phyloP scores from a whole-genome alignment of 208 protist genomes.

The Acanthamoeba culbertsoni region DNA sequence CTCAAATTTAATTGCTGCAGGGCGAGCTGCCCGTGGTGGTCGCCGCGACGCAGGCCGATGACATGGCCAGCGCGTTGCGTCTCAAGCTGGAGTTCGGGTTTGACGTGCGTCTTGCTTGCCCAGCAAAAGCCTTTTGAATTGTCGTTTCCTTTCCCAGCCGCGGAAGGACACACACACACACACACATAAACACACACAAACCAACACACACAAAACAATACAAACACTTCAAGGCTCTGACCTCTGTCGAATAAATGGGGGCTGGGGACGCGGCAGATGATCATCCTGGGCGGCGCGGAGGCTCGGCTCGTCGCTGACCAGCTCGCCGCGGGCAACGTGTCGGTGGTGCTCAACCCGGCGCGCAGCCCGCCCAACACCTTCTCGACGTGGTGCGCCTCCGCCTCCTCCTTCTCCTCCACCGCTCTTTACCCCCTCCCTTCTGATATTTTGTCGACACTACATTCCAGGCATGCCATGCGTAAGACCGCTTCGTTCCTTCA shows the following conservation, averaged over 20 bases:
- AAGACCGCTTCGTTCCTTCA: neutral
- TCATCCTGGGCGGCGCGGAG: neutral
- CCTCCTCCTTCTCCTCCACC: neutral
- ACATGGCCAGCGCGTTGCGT: neutral
- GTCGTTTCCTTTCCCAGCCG: neutral
- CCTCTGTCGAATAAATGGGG: too few relatives aligned
- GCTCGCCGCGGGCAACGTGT: neutral
- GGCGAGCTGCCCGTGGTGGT: neutral
- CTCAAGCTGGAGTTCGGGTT: slow-evolving; percentile 13
- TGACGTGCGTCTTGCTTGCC: neutral
- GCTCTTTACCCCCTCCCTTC: neutral
- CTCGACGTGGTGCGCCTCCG: neutral
- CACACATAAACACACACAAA: neutral
- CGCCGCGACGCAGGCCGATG: neutral
- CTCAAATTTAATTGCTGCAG: neutral
- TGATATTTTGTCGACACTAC: neutral
- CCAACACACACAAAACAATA: neutral
- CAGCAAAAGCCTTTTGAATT: neutral
- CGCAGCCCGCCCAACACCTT: neutral
- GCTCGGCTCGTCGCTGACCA: neutral
- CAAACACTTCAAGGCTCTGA: too few relatives aligned
- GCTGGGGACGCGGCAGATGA: neutral
- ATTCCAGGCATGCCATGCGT: neutral
- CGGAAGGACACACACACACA: too few relatives aligned
- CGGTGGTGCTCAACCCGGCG: neutral